phyloP scores from a whole-genome alignment of 129 eudicot species.

The Flaveria sonorensis region DNA sequence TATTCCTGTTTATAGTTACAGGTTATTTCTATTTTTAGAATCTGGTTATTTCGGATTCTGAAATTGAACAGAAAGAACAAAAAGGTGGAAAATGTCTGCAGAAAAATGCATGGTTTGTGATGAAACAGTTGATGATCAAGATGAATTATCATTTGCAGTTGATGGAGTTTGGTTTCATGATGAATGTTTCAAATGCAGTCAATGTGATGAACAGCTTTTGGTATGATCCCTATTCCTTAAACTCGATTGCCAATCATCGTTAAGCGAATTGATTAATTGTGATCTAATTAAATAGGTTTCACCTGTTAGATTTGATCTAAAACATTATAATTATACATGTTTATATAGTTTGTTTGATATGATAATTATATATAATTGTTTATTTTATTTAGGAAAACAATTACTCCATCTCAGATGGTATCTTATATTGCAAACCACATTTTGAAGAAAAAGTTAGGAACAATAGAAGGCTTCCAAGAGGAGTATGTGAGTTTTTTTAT shows the following conservation, averaged over 20 bases:
- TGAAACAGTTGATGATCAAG: slow-evolving; percentile 5
- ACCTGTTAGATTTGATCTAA: no score
- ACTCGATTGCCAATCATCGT: not conserved
- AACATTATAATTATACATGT: not conserved
- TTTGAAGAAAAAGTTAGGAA: slow-evolving; percentile 65
- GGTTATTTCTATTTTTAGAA: slow-evolving; percentile 31
- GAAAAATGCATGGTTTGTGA: slow-evolving; percentile 35
- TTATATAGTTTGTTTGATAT: not conserved
- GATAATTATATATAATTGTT: not conserved
- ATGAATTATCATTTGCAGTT: slow-evolving; percentile 9
- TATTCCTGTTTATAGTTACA: not conserved
- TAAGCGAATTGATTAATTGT: not conserved
- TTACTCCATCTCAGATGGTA: slow-evolving; percentile 57
- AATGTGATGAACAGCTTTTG: slow-evolving; percentile 27
- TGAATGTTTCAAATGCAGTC: slow-evolving; percentile 34
- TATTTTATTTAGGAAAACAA: slow-evolving; percentile 44
- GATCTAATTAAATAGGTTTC: not conserved
- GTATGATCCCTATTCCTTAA: slow-evolving; percentile 11
- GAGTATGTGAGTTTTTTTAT: slow-evolving; percentile 43
- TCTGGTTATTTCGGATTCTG: slow-evolving; percentile 5
- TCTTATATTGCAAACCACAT: slow-evolving; percentile 73
- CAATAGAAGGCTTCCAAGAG: slow-evolving; percentile 47
- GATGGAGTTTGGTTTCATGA: slow-evolving; percentile 26
- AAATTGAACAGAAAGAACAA: slow-evolving; percentile 20
- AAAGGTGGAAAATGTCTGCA: slow-evolving; percentile 25